These are phyloP conservation scores for Lagerstroemia speciosa DNA, from an alignment of 345 rosid genomes.

Conservation along the genomic window DNA sequence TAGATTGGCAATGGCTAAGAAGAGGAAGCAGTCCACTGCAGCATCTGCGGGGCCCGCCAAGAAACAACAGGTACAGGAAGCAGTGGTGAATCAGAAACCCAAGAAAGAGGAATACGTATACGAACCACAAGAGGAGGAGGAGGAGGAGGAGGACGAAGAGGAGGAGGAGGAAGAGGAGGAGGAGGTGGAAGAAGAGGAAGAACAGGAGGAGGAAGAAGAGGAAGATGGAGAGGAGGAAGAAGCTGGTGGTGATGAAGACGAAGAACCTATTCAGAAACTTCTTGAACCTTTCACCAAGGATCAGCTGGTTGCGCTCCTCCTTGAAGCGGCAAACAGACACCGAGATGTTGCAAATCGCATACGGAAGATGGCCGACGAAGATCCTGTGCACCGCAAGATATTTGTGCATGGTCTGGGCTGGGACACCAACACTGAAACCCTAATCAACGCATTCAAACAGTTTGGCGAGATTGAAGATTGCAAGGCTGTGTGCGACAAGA, in stretches of 20 bases:
- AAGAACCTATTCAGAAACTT: constrained; percentile 12
- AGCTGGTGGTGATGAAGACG: background rate
- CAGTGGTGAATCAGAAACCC: background rate
- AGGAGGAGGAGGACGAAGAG: background rate
- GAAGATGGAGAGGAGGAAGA: background rate
- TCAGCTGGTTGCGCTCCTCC: constrained; percentile 57
- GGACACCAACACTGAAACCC: constrained; percentile 70
- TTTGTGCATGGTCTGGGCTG: constrained; percentile 80
- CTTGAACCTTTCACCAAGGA: constrained; percentile 51
- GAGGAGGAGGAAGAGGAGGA: background rate
- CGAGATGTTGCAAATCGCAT: constrained; percentile 40
- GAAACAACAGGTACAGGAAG: background rate
- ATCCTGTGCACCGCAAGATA: constrained; percentile 63
- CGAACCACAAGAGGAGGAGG: background rate
- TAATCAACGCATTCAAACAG: constrained; percentile 40
- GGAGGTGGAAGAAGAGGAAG: background rate
- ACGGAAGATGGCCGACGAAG: constrained; percentile 49
- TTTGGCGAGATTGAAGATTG: constrained; percentile 70
- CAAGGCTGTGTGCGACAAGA: constrained; percentile 17
- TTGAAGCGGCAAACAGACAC: constrained; percentile 38
- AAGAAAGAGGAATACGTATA: background rate
- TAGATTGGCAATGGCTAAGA: background rate
- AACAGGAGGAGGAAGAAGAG: background rate
- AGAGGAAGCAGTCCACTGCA: background rate
- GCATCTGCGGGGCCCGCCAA: background rate